Percentiles rank a stretch among this genome's conserved stretches.
Evolutionary conservation across 371 early-diverging fungal species (phyloP).

Genomic region (Enteropsectra breve): DNA sequence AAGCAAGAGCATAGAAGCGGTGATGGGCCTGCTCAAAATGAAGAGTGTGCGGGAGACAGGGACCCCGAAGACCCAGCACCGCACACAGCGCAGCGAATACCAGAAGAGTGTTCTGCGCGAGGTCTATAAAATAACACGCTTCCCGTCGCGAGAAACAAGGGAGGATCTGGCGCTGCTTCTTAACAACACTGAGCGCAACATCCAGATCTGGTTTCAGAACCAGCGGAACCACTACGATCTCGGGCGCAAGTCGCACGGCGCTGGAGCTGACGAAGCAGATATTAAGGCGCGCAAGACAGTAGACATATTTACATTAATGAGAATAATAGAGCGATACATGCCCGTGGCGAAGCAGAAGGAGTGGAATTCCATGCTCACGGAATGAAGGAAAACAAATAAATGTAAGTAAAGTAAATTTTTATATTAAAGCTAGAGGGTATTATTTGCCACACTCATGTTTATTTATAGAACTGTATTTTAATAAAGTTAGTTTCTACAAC

Average conservation of each 20-base stretch:
- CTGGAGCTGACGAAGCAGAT: not conserved
- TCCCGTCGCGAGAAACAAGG: conserved; percentile 47
- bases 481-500: too few relatives aligned
- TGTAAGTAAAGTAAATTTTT: too few relatives aligned
- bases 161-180: conserved; percentile 48
- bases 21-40: conserved; percentile 42
- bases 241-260: not conserved
- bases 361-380: too few relatives aligned
- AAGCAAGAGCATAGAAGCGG: conserved; percentile 36
- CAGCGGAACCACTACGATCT: conserved; percentile 18
- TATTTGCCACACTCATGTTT: too few relatives aligned
- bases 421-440: too few relatives aligned
- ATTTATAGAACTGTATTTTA: too few relatives aligned
- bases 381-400: too few relatives aligned
- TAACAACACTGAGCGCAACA: conserved; percentile 25
- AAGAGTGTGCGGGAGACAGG: not conserved
- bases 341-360: not conserved
- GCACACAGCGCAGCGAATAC: conserved; percentile 32
- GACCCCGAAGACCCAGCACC: not conserved
- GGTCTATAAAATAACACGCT: conserved; percentile 45
- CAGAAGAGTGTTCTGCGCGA: conserved; percentile 43
- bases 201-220: conserved; percentile 59
- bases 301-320: conserved; percentile 15
- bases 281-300: not conserved
- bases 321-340: conserved; percentile 23